These are phyloP conservation scores for Sindora glabra DNA, from an alignment of 306 rosid genomes.

Conservation along the genomic window DNA sequence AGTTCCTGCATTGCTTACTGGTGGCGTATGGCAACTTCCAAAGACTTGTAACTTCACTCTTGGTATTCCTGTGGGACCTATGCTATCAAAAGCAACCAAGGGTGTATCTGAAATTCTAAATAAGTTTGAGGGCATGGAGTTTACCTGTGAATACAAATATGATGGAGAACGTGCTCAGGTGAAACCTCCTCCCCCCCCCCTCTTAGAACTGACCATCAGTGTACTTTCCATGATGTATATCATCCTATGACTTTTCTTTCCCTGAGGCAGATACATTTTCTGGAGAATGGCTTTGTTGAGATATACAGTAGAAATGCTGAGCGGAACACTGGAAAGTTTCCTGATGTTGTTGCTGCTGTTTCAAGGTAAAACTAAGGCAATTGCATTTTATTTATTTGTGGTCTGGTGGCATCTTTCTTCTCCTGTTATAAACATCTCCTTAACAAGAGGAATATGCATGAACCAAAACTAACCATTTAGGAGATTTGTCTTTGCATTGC, in stretches of 20 bases:
- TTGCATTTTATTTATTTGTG: not conserved
- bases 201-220: constrained; percentile 2
- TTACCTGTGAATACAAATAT: constrained; percentile 90
- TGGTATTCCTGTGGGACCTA: constrained; percentile 89
- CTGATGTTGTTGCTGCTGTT: constrained; percentile 70
- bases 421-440: not conserved
- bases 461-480: not conserved
- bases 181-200: constrained; percentile 16
- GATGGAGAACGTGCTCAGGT: constrained; percentile 99
- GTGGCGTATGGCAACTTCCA: constrained; percentile 80
- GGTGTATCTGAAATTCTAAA: constrained; percentile 71
- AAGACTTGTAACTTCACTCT: constrained; percentile 62
- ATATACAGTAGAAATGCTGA: constrained; percentile 93
- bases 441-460: not conserved
- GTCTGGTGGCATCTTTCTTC: not conserved
- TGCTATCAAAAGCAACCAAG: constrained; percentile 87
- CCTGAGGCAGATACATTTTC: constrained; percentile 65
- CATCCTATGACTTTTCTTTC: constrained; percentile 17
- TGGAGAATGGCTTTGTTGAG: constrained; percentile 85
- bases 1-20: constrained; percentile 58
- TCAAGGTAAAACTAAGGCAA: constrained; percentile 42
- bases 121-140: constrained; percentile 72
- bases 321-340: constrained; percentile 81
- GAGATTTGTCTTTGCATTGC: constrained; percentile 5
- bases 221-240: not conserved